Evolutionary conservation across 495 filamentous ascomycete genomes (phyloP).

Genomic region (Hypoxylon rickii): DNA sequence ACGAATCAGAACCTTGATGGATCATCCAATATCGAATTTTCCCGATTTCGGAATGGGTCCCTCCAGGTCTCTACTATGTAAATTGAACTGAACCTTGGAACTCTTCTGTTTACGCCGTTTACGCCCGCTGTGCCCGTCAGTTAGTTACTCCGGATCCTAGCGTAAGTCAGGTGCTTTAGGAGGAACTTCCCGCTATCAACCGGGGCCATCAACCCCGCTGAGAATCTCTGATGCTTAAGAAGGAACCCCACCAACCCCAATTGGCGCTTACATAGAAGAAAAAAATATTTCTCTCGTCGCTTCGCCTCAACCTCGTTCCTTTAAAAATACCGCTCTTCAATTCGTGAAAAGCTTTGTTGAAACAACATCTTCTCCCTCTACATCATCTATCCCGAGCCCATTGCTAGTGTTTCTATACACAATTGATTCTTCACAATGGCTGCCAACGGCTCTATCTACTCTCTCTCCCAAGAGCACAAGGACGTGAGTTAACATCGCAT

Average conservation of each 20-base stretch:
- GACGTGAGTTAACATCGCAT: slow-evolving; percentile 62
- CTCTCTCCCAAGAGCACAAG: slow-evolving; percentile 86
- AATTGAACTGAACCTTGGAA: too few species aligned
- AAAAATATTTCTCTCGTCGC: slow-evolving; percentile 18
- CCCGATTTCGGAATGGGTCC: slow-evolving; percentile 25
- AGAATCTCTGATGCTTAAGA: slow-evolving; percentile 10
- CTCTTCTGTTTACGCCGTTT: background rate
- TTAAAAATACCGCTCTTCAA: background rate
- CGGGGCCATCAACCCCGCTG: too few species aligned
- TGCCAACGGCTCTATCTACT: slow-evolving; percentile 61
- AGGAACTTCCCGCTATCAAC: too few species aligned
- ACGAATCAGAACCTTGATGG: slow-evolving; percentile 26
- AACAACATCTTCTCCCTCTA: too few species aligned
- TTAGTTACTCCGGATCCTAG: slow-evolving; percentile 29
- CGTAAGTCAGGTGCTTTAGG: too few species aligned
- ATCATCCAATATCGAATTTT: slow-evolving; percentile 11
- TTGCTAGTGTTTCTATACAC: background rate
- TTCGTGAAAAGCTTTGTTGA: background rate
- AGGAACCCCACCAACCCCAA: slow-evolving; percentile 29
- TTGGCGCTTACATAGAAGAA: background rate
- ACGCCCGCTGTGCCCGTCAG: slow-evolving; percentile 14
- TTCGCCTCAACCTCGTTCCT: background rate
- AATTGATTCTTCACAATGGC: slow-evolving; percentile 40
- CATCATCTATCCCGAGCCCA: too few species aligned
- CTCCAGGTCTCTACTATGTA: too few species aligned